Conservation (phyloP, 169 alveolate species). For the Eimeria falciformis region DNA sequence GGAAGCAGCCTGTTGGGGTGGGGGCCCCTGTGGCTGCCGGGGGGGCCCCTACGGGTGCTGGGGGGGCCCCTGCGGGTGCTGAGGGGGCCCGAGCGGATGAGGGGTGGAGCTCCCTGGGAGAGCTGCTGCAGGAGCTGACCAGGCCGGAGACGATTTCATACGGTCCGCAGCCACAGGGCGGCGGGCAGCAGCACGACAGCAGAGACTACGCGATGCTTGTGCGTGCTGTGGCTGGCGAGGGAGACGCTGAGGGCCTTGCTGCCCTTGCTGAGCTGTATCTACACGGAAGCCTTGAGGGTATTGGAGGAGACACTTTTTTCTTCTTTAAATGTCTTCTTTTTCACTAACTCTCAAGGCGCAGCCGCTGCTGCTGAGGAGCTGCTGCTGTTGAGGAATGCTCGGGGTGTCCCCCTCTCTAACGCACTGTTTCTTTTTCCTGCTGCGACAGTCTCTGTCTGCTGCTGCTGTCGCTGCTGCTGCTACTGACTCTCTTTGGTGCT, state of each 20-base stretch:
- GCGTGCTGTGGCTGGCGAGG: constrained; percentile 80
- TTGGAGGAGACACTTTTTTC: not conserved
- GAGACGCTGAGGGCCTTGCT: constrained; percentile 80
- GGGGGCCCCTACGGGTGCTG: too few species aligned
- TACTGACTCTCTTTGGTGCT: not conserved
- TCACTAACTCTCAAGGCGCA: not conserved
- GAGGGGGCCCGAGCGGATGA: not conserved
- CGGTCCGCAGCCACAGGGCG: not conserved
- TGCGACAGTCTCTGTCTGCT: not conserved
- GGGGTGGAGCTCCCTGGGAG: not conserved
- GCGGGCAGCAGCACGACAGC: not conserved
- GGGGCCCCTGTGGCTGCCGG: too few species aligned
- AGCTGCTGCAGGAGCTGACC: constrained; percentile 17
- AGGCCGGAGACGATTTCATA: not conserved
- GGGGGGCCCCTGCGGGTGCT: too few species aligned
- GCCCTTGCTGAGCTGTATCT: constrained; percentile 81
- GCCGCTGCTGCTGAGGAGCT: constrained; percentile 26
- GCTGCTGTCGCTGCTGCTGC: constrained; percentile 20
- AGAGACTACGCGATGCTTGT: constrained; percentile 79
- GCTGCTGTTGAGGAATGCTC: constrained; percentile 7
- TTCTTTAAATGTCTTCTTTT: not conserved
- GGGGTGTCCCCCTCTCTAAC: not conserved
- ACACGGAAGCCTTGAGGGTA: constrained; percentile 81
- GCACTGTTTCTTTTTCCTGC: not conserved
- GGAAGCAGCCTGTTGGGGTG: too few species aligned